Conservation (phyloP, 2,329 filamentous ascomycete species). For the Botrytis galanthina region DNA sequence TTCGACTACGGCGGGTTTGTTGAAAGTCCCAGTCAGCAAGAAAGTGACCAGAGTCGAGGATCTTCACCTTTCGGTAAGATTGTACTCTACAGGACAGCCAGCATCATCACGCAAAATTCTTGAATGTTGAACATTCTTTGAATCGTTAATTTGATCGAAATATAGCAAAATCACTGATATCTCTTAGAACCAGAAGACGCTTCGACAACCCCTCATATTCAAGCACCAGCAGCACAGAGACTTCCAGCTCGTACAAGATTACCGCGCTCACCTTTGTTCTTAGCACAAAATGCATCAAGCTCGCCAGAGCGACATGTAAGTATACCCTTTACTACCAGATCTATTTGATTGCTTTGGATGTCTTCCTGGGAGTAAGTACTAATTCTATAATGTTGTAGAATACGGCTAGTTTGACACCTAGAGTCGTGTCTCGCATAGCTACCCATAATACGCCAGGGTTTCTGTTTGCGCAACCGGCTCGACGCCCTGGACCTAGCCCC, state of each 20-base stretch:
- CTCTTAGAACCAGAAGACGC: constrained; percentile 32
- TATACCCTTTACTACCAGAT: not conserved
- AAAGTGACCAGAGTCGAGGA: constrained; percentile 15
- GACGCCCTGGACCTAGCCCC: constrained; percentile 30
- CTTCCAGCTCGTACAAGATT: constrained; percentile 26
- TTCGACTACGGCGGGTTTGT: constrained; percentile 36
- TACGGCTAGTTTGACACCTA: constrained; percentile 31
- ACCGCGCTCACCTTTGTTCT: constrained; percentile 38
- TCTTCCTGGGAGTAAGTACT: not conserved
- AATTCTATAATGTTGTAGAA: not conserved
- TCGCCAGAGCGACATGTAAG: constrained; percentile 33
- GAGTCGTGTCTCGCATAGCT: constrained; percentile 30
- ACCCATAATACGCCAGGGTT: constrained; percentile 35
- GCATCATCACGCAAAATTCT: not conserved
- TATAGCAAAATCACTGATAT: constrained; percentile 10
- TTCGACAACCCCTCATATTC: constrained; percentile 33
- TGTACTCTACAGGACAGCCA: not conserved
- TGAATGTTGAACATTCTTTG: no score
- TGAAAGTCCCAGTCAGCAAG: constrained; percentile 26
- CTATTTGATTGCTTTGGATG: not conserved
- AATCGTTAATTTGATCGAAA: not conserved
- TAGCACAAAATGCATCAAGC: constrained; percentile 37
- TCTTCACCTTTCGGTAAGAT: constrained; percentile 29
- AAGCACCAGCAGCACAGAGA: constrained; percentile 21
- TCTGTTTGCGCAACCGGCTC: constrained; percentile 37